Evolutionary conservation across 2,329 filamentous ascomycete species (phyloP).

Genomic region (Pezicula neosporulosa): DNA sequence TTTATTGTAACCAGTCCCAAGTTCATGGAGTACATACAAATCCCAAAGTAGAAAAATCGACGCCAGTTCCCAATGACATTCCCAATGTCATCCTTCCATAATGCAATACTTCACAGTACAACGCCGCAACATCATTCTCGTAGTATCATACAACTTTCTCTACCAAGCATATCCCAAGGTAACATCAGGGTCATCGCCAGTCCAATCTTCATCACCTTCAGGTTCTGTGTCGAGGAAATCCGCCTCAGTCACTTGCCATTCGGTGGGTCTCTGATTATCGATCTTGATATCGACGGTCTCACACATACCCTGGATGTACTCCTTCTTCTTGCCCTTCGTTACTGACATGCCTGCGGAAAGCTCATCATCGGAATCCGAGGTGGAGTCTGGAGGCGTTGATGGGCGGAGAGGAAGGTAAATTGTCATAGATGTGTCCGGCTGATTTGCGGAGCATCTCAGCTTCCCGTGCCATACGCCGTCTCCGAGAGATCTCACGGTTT

Average conservation of each 20-base stretch:
- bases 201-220: constrained; percentile 54
- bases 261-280: constrained; percentile 71
- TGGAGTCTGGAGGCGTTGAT: constrained; percentile 7
- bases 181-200: constrained; percentile 25
- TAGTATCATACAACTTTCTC: neutral
- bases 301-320: constrained; percentile 64
- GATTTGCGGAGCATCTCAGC: constrained; percentile 20
- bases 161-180: neutral
- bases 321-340: constrained; percentile 32
- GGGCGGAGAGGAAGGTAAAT: constrained; percentile 9
- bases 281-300: constrained; percentile 67
- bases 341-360: constrained; percentile 4
- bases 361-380: constrained; percentile 8
- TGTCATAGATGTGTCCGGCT: constrained; percentile 19
- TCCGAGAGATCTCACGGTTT: constrained; percentile 4
- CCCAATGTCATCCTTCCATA: too few relatives aligned
- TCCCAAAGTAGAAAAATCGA: too few relatives aligned
- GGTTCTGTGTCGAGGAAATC: constrained; percentile 63
- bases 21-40: too few relatives aligned
- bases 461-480: constrained; percentile 17
- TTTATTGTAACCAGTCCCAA: too few relatives aligned
- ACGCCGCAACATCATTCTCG: too few relatives aligned
- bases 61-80: too few relatives aligned
- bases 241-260: constrained; percentile 64
- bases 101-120: too few relatives aligned